Percentiles rank a stretch among this genome's conserved stretches.
phyloP scores from a whole-genome alignment of 1,139 yeast species.

The Martiniozyma asiatica region DNA sequence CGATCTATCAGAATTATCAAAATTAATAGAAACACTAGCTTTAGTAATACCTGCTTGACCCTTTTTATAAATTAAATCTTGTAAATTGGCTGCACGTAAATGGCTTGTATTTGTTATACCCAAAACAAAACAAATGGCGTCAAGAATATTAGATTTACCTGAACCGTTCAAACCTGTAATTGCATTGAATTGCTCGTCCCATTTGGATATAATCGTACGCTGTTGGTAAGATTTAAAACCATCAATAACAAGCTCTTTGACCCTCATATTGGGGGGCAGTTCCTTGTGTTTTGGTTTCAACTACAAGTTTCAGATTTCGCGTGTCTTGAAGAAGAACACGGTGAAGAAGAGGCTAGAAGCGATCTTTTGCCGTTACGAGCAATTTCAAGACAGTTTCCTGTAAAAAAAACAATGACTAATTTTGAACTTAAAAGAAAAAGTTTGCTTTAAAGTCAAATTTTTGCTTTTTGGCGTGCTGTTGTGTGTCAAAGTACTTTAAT shows the following conservation, averaged over 20 bases:
- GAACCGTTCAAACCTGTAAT: constrained; percentile 97
- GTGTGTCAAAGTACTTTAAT: no score
- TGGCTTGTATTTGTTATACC: constrained; percentile 93
- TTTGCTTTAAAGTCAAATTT: no score
- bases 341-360: no score
- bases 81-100: constrained; percentile 85
- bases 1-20: constrained; percentile 67
- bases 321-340: no score
- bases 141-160: constrained; percentile 89
- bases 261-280: no score
- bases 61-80: constrained; percentile 88
- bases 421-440: no score
- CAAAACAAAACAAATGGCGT: constrained; percentile 95
- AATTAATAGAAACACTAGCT: constrained; percentile 93
- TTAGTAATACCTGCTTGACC: constrained; percentile 98
- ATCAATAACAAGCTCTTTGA: constrained; percentile 89
- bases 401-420: no score
- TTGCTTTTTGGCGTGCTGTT: no score
- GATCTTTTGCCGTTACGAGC: no score
- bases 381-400: no score
- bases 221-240: constrained; percentile 98
- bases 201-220: constrained; percentile 86
- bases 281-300: no score
- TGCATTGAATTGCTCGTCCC: constrained; percentile 96
- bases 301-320: no score